A percentile compares a stretch with the other conserved stretches of the same genome.
Evolutionary conservation across 495 filamentous ascomycete genomes (phyloP).

Genomic region (Aspergillus cavernicola): DNA sequence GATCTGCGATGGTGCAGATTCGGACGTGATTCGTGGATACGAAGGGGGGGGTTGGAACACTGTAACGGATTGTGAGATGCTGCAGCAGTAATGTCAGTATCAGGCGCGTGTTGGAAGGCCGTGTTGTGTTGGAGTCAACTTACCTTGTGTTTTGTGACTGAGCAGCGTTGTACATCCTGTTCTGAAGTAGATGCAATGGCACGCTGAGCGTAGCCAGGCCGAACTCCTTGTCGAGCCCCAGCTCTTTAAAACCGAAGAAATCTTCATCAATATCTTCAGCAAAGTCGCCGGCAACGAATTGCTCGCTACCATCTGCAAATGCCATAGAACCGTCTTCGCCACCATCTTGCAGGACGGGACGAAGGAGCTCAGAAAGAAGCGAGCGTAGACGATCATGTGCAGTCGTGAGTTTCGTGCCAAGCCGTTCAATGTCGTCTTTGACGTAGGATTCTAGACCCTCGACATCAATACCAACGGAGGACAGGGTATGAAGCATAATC

Average conservation of each 20-base stretch:
- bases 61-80: constrained; percentile 44
- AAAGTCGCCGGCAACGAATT: constrained; percentile 95
- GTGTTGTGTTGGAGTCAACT: no score
- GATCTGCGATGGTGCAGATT: constrained; percentile 74
- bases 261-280: constrained; percentile 97
- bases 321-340: constrained; percentile 82
- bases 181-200: constrained; percentile 90
- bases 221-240: constrained; percentile 87
- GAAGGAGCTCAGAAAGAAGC: constrained; percentile 83
- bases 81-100: constrained; percentile 19
- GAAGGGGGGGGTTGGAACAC: constrained; percentile 58
- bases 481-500: constrained; percentile 78
- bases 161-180: constrained; percentile 76
- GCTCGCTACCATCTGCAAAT: constrained; percentile 94
- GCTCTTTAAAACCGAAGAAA: constrained; percentile 97
- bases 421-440: constrained; percentile 89
- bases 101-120: neutral
- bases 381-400: constrained; percentile 92
- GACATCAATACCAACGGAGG: constrained; percentile 75
- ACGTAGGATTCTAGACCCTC: constrained; percentile 83
- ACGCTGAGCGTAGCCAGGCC: constrained; percentile 82
- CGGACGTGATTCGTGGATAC: constrained; percentile 73
- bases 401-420: constrained; percentile 72
- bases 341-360: constrained; percentile 77
- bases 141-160: constrained; percentile 69